Base-by-base conservation (phyloP, 2,329 filamentous ascomycete species). In the Trichoderma cornu-damae region DNA sequence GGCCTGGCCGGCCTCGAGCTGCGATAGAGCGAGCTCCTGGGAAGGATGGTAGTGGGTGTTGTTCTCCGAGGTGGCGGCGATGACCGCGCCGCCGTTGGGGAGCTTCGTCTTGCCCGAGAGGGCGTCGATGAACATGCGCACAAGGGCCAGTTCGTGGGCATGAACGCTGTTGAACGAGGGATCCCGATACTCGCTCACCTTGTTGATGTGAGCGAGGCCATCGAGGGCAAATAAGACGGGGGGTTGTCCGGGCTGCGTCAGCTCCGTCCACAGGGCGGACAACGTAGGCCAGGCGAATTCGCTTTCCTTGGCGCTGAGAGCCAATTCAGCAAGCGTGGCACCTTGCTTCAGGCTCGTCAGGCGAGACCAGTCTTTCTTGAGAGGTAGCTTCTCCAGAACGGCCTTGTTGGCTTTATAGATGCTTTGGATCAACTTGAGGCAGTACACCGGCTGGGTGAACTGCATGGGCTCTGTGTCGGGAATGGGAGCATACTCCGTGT, bases 261-360 rank as follows among this genome's bases (percentile, higher is more conserved):
- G 83, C 73, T 97, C 93, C 28, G 79, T 73, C 89, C 89, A 94
- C 50, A 96, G 78, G 9, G 89, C 87, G 63, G 85, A 76, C 76
- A 96, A 93, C 53, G 92, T 83, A 8, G 85, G 79, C 88, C 88
- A 95, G 40, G 92, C 86, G 62, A 85, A 76, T 60, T 94, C 89
- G 32, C 86, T 78, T 65, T 96, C 90, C 66, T 84, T 83, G 62
- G 86, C 84, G 46, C 86, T 87, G 60, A 82, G 82, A 65, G 84
- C 82, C 56, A 96, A 81, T 52, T 86, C 81, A 61, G 82, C 78
- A 22, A 96, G 82, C 56, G 84, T 81, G 42, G 79, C 76, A n/a
- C 80, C 74, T 69, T 85, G 81, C 59, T 74, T 75, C 47, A 75
- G 70, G 60, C 75, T 71, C 56, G 73, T 70, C 55, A 75, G 69